Evolutionary conservation across 1,284 basidiomycete genomes (phyloP).

Genomic region (Bondarzewia mesenterica): DNA sequence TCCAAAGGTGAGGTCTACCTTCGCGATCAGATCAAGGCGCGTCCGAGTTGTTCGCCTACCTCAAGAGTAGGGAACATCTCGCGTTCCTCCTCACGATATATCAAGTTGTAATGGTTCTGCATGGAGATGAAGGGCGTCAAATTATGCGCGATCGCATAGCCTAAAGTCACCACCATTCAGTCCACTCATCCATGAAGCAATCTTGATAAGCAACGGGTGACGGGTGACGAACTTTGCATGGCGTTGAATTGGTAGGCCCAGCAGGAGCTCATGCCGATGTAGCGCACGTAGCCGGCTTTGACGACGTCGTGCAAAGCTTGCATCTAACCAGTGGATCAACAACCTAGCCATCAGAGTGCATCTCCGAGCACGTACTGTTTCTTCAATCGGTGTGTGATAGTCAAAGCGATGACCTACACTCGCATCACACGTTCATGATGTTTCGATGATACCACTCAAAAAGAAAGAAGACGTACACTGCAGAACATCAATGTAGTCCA

Average conservation of each 20-base stretch:
- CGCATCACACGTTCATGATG: neutral
- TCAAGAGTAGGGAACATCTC: slow-evolving; percentile 10
- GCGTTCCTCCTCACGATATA: slow-evolving; percentile 10
- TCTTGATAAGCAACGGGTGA: slow-evolving; percentile 17
- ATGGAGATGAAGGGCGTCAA: slow-evolving; percentile 10
- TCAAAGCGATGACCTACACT: slow-evolving; percentile 25
- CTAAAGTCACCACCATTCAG: neutral
- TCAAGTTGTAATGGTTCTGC: slow-evolving; percentile 9
- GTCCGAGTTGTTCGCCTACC: neutral
- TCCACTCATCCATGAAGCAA: slow-evolving; percentile 27
- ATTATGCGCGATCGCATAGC: slow-evolving; percentile 8
- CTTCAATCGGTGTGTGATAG: slow-evolving; percentile 24
- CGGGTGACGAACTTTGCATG: slow-evolving; percentile 15
- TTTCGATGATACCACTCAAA: neutral
- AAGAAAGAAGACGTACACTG: slow-evolving; percentile 15
- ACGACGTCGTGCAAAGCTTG: slow-evolving; percentile 10
- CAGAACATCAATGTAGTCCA: slow-evolving; percentile 29
- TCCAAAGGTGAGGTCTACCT: too few relatives aligned
- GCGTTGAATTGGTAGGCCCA: slow-evolving; percentile 23
- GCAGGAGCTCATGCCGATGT: slow-evolving; percentile 10
- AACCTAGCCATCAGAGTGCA: too few relatives aligned
- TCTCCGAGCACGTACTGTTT: slow-evolving; percentile 22
- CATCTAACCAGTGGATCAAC: slow-evolving; percentile 4
- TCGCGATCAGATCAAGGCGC: too few relatives aligned
- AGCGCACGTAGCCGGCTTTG: slow-evolving; percentile 7